Conservation (phyloP, 2,329 filamentous ascomycete species). For the Sclerotinia sclerotiorum region DNA sequence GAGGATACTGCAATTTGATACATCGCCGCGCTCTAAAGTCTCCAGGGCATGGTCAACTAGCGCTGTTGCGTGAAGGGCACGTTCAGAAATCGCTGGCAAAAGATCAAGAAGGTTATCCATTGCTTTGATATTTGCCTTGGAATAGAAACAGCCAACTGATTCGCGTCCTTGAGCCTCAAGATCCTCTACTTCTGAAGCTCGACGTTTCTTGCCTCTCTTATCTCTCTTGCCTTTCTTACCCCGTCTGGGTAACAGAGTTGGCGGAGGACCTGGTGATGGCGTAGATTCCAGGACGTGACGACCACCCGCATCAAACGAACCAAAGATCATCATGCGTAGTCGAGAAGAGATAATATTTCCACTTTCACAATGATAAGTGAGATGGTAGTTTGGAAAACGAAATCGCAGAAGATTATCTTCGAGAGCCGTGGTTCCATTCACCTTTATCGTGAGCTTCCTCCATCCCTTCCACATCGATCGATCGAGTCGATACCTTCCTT, state of each 20-base stretch:
- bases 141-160: no score
- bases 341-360: not conserved
- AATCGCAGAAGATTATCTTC: not conserved
- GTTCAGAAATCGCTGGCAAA: not conserved
- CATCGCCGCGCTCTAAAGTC: no score
- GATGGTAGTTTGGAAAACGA: not conserved
- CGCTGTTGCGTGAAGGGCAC: not conserved
- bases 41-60: no score
- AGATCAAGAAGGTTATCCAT: not conserved
- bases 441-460: not conserved
- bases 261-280: not conserved
- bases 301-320: not conserved
- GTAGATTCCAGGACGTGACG: not conserved
- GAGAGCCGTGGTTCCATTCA: not conserved
- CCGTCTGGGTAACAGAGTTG: not conserved
- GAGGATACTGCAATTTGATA: not conserved
- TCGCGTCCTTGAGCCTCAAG: not conserved
- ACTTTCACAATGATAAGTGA: conserved; percentile 2
- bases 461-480: not conserved
- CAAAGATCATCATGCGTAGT: not conserved
- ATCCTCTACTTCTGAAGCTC: not conserved
- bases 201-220: conserved; percentile 13
- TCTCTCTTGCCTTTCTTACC: not conserved
- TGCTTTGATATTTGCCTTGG: not conserved
- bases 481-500: not conserved